Evolutionary conservation across 371 early-diverging fungal species (phyloP), one percentile per base, ranked within the genome.

Genomic region (Gilbertella persicaria): DNA sequence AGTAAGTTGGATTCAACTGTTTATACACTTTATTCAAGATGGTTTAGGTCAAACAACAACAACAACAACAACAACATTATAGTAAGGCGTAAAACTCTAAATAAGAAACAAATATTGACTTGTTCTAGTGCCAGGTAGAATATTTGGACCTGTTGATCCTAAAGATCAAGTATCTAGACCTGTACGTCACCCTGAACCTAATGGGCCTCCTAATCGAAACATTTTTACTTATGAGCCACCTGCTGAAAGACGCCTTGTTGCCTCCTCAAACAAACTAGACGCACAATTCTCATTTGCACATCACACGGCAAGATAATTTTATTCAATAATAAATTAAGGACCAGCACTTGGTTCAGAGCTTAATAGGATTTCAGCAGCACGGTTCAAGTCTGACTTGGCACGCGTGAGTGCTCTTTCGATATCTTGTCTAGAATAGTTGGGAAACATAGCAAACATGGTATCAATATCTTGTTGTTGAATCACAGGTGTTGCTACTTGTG

Each of bases 401-500:
- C 53, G 55, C 12, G 55, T 57, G 42, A 80, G 59, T n/a, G 83
- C 83, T 13, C 50, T 63, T 24, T 72, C 61, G 3, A 79, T 75
- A 35, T 71, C 64, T 25, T 75, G 73, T 45, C 73, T 67, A 6
- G 75, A 65, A 2, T 67, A 65, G n/a, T 71, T 62, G 2, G 80
- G 75, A 43, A 82, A 79, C 66, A 83, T 80, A 44, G 76, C 56
- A 48, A 70, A 69, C 43, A 83, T 66, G 0, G 74, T 70, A 5
- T 75, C 58, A 33, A 83, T 69, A 20, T 77, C 71, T 24, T 73
- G 78, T 25, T 76, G 73, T 7, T 75, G 58, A 6, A 78, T 36
- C 1, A 4, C 16, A 14, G 40, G 10, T 25, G 43, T 23, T 1
- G 30, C 8, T 28, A 35, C 20, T 46, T 16, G 36, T 46, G 24